phyloP scores from a whole-genome alignment of 768 basidiomycete genomes.

The Gloeopeniophorella convolvens region DNA sequence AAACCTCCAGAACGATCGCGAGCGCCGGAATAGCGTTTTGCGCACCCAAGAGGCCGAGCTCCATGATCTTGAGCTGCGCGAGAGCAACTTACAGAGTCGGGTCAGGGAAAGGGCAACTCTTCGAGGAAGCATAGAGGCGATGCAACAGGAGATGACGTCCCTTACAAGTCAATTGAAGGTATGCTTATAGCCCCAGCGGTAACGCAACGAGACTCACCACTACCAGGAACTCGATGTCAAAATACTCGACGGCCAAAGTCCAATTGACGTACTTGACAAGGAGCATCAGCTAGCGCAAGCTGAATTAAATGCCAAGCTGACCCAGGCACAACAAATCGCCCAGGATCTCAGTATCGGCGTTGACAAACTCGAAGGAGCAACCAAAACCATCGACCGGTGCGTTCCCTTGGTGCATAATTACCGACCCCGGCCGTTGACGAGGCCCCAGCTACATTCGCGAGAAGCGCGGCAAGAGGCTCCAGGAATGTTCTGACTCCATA shows the following conservation, averaged over 20 bases:
- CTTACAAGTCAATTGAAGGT: conserved; percentile 49
- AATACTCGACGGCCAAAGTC: conserved; percentile 54
- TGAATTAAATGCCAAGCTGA: conserved; percentile 43
- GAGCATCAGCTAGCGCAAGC: conserved; percentile 44
- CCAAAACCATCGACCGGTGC: conserved; percentile 61
- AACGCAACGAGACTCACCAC: neutral
- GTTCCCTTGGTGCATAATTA: conserved; percentile 12
- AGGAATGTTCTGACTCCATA: conserved; percentile 52
- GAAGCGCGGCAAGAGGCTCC: conserved; percentile 52
- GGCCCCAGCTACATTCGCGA: conserved; percentile 63
- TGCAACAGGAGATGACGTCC: conserved; percentile 49
- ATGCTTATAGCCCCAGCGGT: neutral
- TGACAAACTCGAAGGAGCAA: conserved; percentile 55
- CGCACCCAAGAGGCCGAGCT: conserved; percentile 54
- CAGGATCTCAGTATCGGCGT: conserved; percentile 62
- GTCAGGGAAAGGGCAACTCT: conserved; percentile 51
- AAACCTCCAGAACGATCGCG: conserved; percentile 49
- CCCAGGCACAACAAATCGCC: conserved; percentile 44
- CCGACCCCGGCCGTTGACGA: neutral
- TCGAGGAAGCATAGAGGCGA: conserved; percentile 49
- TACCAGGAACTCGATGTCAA: conserved; percentile 56
- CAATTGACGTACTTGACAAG: conserved; percentile 56
- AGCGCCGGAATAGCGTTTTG: conserved; percentile 47
- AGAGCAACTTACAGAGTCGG: conserved; percentile 49
- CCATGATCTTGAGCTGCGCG: conserved; percentile 55